phyloP scores from a whole-genome alignment of 805 yeast species.

The Zygotorulaspora florentina region DNA sequence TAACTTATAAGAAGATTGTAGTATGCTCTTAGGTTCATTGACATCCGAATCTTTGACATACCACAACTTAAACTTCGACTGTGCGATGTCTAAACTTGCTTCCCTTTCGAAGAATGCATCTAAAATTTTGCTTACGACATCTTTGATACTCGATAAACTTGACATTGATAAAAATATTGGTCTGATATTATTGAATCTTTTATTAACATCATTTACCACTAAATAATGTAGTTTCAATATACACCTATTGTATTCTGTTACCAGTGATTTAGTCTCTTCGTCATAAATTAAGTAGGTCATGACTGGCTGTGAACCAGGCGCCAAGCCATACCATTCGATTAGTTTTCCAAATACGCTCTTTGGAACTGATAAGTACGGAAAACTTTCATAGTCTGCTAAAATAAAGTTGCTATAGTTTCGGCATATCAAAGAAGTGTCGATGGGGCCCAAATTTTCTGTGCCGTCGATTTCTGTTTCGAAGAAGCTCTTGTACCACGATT shows the following conservation, averaged over 20 bases:
- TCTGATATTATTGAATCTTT: constrained; percentile 15
- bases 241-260: constrained; percentile 37
- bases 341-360: constrained; percentile 44
- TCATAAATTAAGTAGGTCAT: constrained; percentile 36
- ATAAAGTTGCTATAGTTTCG: constrained; percentile 44
- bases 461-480: constrained; percentile 30
- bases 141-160: constrained; percentile 29
- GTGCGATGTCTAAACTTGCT: constrained; percentile 13
- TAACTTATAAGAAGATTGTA: constrained; percentile 19
- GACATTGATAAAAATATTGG: constrained; percentile 36
- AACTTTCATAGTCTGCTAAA: constrained; percentile 24
- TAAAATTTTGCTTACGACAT: constrained; percentile 21
- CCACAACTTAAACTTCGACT: constrained; percentile 26
- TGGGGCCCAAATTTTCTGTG: constrained; percentile 41
- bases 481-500: constrained; percentile 42
- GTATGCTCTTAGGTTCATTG: constrained; percentile 6
- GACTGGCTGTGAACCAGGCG: constrained; percentile 37
- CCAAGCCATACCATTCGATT: constrained; percentile 51
- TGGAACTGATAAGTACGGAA: constrained; percentile 38
- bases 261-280: constrained; percentile 24
- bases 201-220: constrained; percentile 12
- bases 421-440: constrained; percentile 44
- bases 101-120: constrained; percentile 24
- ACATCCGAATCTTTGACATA: constrained; percentile 15
- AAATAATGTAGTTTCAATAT: constrained; percentile 37